Percentiles rank a stretch among this genome's conserved stretches.
Evolutionary conservation across 129 eudicot genomes (phyloP).

Genomic region (Escallonia herrerae): DNA sequence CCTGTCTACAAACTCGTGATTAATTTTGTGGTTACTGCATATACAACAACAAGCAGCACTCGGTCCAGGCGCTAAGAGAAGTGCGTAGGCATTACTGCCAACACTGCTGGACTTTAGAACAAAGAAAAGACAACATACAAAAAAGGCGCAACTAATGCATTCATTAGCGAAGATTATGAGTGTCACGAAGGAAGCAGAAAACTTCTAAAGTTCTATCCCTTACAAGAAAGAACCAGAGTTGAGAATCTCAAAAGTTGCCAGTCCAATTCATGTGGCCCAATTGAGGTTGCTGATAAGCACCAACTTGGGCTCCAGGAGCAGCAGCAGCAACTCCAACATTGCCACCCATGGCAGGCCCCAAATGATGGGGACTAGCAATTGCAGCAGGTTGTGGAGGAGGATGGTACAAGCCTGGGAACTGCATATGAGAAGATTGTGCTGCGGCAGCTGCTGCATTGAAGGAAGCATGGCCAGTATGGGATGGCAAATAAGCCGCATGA

Average conservation of each 20-base stretch:
- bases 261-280: slow-evolving; percentile 82
- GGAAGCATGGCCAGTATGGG: slow-evolving; percentile 73
- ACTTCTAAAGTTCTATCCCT: slow-evolving; percentile 41
- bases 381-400: slow-evolving; percentile 55
- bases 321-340: slow-evolving; percentile 57
- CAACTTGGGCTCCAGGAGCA: slow-evolving; percentile 71
- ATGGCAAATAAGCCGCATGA: slow-evolving; percentile 69
- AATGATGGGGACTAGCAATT: slow-evolving; percentile 61
- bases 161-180: slow-evolving; percentile 26
- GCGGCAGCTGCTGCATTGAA: slow-evolving; percentile 75
- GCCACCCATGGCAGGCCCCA: slow-evolving; percentile 56
- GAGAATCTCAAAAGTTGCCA: slow-evolving; percentile 50
- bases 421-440: slow-evolving; percentile 83
- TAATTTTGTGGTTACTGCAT: too few species aligned
- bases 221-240: slow-evolving; percentile 15
- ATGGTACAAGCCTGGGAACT: slow-evolving; percentile 77
- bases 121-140: neutral
- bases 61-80: too few species aligned
- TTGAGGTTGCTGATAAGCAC: slow-evolving; percentile 84
- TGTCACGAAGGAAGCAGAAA: slow-evolving; percentile 20
- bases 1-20: too few species aligned
- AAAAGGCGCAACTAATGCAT: slow-evolving; percentile 6
- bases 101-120: neutral
- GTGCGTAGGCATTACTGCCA: too few species aligned
- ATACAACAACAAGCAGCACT: too few species aligned